Evolutionary conservation across 768 basidiomycete species (phyloP), one percentile per base, ranked within the genome.

Genomic region (Termitomyces sp.): DNA sequence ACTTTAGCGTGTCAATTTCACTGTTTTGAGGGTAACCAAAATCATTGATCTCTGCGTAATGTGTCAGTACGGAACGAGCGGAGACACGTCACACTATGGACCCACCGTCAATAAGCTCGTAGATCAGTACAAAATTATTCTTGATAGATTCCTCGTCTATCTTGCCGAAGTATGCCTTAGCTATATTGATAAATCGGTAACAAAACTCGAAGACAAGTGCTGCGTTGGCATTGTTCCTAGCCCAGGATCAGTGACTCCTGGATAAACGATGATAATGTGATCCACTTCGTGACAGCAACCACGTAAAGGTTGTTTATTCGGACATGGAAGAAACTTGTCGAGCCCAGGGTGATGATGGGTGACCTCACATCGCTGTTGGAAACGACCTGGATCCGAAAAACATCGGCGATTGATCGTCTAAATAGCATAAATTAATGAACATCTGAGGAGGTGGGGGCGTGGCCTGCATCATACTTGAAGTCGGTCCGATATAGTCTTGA

Each of bases 11-110:
- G 68, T 99, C 97, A 45, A 90, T 93, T 70, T 99, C 97, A 59
- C 96, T 97, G 68, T 98, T 99, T 71, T 99, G 97, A 17, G 97
- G 97, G 72, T 95, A 99, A 50, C 97, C 97, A 71, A 98, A 98
- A 73, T 99, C 97, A 68, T 90, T 89, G 72, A 98, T 98, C 71
- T 99, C 97, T 75, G 55, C 11, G 15, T 10, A 40, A 51, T 37
- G 15, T 24, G 34, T 52, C 37, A 60, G 34, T 21, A 40, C 51
- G 45, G 52, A 53, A 58, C 41, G 17, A 26, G n/a, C n/a, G 28
- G 22, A 19, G 22, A 21, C 8, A 10, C 26, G 34, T 26, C 34
- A 24, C 37, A 34, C 15, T n/a, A 38, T 24, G 42, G 9, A 68
- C 83, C 56, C 58, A 94, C 96, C 96, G 66, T 99, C 97, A 61